phyloP scores from a whole-genome alignment of 352 stramenopile genomes.

The Phytopythium aichiense region DNA sequence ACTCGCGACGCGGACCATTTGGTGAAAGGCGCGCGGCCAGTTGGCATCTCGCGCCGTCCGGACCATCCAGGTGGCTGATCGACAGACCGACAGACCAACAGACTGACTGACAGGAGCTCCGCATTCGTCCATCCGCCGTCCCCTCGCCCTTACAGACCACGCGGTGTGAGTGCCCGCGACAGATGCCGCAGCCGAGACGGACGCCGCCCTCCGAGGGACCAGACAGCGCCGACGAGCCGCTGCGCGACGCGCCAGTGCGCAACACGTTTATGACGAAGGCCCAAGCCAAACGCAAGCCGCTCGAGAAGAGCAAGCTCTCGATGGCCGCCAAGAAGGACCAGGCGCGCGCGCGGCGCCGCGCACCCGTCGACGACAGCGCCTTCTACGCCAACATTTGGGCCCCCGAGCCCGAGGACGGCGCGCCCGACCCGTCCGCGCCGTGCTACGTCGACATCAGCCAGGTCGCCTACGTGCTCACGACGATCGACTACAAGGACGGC shows the following conservation, averaged over 20 bases:
- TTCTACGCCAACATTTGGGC: slow-evolving; percentile 87
- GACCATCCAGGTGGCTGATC: not conserved
- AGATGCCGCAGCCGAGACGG: not conserved
- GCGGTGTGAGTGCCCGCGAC: slow-evolving; percentile 1
- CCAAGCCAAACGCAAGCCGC: slow-evolving; percentile 37
- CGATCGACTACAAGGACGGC: slow-evolving; percentile 66
- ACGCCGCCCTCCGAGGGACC: not conserved
- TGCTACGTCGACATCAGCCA: slow-evolving; percentile 78
- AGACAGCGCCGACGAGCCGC: not conserved
- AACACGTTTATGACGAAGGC: slow-evolving; percentile 19
- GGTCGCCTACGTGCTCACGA: slow-evolving; percentile 68
- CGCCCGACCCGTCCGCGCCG: slow-evolving; percentile 16
- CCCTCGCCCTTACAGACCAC: not conserved
- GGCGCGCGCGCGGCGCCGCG: slow-evolving; percentile 21
- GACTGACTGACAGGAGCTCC: no score
- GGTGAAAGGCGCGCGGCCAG: not conserved
- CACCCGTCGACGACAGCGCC: slow-evolving; percentile 51
- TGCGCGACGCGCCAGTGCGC: slow-evolving; percentile 7
- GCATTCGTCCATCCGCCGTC: no score
- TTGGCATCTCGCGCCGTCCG: not conserved
- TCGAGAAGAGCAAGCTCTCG: slow-evolving; percentile 49
- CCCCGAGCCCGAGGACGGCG: slow-evolving; percentile 15
- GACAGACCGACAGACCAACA: not conserved
- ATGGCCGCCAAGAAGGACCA: slow-evolving; percentile 32
- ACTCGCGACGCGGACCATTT: no score